These are phyloP conservation scores for Trichosanthes cucumerina DNA, from an alignment of 306 rosid genomes.

Conservation along the genomic window DNA sequence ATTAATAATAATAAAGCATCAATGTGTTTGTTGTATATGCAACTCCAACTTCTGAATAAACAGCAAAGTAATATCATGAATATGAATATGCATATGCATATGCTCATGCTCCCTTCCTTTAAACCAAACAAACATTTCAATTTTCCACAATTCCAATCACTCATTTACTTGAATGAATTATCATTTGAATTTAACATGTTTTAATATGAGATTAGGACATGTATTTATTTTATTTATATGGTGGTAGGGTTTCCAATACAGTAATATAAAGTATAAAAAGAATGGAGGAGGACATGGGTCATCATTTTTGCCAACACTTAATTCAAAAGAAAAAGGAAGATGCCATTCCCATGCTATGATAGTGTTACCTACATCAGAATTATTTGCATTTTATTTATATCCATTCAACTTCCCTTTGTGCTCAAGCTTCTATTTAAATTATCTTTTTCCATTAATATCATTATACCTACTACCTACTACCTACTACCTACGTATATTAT, in stretches of 20 bases:
- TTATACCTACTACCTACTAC: not conserved
- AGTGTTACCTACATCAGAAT: not conserved
- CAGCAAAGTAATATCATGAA: not conserved
- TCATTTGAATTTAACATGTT: not conserved
- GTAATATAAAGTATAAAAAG: not conserved
- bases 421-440: not conserved
- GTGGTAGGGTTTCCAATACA: not conserved
- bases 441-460: not conserved
- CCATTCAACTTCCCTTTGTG: not conserved
- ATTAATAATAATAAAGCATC: not conserved
- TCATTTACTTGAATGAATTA: not conserved
- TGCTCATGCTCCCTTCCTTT: no score
- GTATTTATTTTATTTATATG: not conserved
- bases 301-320: slow-evolving; percentile 4
- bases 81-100: no score
- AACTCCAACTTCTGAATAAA: not conserved
- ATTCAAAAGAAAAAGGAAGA: not conserved
- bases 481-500: not conserved
- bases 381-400: slow-evolving; percentile 1
- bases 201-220: not conserved
- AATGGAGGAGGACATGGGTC: not conserved
- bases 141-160: no score
- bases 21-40: not conserved
- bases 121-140: no score
- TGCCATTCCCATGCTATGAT: not conserved